Conservation (phyloP, 2,329 filamentous ascomycete species). For the Fusarium coicis region DNA sequence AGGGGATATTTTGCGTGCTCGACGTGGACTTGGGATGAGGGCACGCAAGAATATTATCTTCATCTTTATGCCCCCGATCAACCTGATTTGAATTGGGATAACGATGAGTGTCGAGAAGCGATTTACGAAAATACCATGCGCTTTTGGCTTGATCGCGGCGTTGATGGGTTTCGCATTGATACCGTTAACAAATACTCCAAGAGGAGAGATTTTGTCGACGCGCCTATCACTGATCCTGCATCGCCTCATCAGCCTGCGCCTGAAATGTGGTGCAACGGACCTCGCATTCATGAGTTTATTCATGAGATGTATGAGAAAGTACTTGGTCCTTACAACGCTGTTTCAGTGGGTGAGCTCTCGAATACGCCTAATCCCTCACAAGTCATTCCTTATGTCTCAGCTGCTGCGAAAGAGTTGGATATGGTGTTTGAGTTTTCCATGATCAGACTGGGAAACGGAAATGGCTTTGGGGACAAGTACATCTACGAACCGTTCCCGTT, state of each 20-base stretch:
- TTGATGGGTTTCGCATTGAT: slow-evolving; percentile 74
- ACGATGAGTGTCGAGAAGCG: slow-evolving; percentile 70
- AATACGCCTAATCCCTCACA: slow-evolving; percentile 62
- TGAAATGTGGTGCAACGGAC: slow-evolving; percentile 69
- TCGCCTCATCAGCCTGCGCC: slow-evolving; percentile 56
- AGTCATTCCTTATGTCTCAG: slow-evolving; percentile 66
- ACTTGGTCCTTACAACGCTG: slow-evolving; percentile 64
- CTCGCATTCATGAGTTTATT: slow-evolving; percentile 71
- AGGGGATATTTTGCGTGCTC: slow-evolving; percentile 57
- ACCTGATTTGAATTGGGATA: slow-evolving; percentile 83
- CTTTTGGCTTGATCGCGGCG: slow-evolving; percentile 78
- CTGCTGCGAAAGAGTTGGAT: slow-evolving; percentile 63
- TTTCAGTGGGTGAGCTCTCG: slow-evolving; percentile 73
- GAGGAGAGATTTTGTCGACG: slow-evolving; percentile 65
- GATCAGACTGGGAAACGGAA: slow-evolving; percentile 64
- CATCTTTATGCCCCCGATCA: slow-evolving; percentile 75
- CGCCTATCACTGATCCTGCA: slow-evolving; percentile 54
- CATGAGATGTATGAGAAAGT: slow-evolving; percentile 66
- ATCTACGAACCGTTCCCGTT: slow-evolving; percentile 62
- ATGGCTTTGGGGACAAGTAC: slow-evolving; percentile 57
- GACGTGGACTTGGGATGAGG: slow-evolving; percentile 65
- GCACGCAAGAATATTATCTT: slow-evolving; percentile 64
- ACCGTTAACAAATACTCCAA: slow-evolving; percentile 76
- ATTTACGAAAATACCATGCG: slow-evolving; percentile 74
- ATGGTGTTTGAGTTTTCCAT: slow-evolving; percentile 72